A percentile compares a stretch with the other conserved stretches of the same genome.
Evolutionary conservation across 73 alveolate genomes (phyloP).

Genomic region (Tetrahymena elliotti): DNA sequence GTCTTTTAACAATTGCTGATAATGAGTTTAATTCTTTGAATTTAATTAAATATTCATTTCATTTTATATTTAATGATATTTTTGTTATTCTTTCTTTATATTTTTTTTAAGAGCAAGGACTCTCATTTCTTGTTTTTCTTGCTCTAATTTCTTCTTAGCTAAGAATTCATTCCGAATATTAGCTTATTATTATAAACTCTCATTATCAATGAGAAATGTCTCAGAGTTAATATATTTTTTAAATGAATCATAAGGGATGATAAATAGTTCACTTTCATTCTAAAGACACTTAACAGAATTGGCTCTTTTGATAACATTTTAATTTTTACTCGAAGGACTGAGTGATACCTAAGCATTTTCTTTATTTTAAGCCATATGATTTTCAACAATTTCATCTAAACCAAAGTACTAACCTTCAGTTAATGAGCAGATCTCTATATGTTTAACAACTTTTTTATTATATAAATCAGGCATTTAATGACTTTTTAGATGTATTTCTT

Average conservation of each 20-base stretch:
- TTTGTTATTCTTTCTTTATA: background rate
- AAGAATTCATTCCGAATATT: background rate
- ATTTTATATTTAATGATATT: background rate
- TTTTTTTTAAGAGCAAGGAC: background rate
- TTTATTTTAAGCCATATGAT: background rate
- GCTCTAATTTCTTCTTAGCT: background rate
- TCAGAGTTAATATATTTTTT: background rate
- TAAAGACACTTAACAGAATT: background rate
- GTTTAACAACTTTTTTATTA: background rate
- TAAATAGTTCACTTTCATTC: background rate
- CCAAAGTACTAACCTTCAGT: background rate
- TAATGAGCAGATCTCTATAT: background rate
- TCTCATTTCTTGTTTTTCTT: background rate
- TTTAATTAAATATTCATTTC: background rate
- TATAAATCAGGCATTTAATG: background rate
- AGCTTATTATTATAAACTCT: background rate
- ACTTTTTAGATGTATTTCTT: background rate
- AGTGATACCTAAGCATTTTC: background rate
- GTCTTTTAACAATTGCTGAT: background rate
- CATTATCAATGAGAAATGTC: background rate
- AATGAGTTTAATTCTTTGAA: background rate
- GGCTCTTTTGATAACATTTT: background rate
- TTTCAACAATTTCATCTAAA: background rate
- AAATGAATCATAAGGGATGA: background rate
- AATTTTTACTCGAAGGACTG: background rate